These are phyloP conservation scores for Haematococcus sp. DNA, from an alignment of 139 green algal species.

Conservation along the genomic window DNA sequence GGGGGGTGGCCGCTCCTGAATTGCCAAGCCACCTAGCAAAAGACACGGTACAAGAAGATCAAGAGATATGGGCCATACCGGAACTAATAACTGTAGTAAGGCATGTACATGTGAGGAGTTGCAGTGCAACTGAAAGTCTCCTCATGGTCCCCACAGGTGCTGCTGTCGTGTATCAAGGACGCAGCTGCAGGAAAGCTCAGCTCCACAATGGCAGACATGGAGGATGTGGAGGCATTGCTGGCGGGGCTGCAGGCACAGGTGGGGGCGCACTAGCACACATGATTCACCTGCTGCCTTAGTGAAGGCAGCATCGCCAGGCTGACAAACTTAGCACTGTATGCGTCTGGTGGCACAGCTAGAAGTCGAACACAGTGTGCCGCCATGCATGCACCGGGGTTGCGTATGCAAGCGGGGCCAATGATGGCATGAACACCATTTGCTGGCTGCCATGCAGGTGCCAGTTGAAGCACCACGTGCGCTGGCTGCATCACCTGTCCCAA, in stretches of 20 bases:
- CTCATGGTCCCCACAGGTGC: background rate
- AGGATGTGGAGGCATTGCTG: background rate
- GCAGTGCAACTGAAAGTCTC: too few species aligned
- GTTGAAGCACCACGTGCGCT: background rate
- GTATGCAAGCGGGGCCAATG: background rate
- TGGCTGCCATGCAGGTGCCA: too few species aligned
- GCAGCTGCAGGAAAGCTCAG: conserved; percentile 4
- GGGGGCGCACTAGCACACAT: background rate
- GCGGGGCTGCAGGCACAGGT: background rate
- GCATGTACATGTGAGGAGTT: too few species aligned
- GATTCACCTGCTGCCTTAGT: too few species aligned
- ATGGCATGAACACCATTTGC: background rate
- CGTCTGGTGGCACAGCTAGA: background rate
- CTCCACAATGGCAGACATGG: background rate
- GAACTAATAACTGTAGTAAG: too few species aligned
- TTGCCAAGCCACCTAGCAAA: too few species aligned
- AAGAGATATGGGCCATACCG: too few species aligned
- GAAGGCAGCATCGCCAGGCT: too few species aligned
- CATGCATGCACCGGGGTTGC: background rate
- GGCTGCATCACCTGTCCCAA: too few species aligned
- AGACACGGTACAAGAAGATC: too few species aligned
- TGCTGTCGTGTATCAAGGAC: conserved; percentile 29
- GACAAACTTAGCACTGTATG: too few species aligned
- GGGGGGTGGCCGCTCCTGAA: too few species aligned
- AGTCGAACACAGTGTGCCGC: background rate